Evolutionary conservation across 176 grass and related monocot genomes (phyloP), one percentile per base, ranked within the genome.

Genomic region (Metroxylon sagu): DNA sequence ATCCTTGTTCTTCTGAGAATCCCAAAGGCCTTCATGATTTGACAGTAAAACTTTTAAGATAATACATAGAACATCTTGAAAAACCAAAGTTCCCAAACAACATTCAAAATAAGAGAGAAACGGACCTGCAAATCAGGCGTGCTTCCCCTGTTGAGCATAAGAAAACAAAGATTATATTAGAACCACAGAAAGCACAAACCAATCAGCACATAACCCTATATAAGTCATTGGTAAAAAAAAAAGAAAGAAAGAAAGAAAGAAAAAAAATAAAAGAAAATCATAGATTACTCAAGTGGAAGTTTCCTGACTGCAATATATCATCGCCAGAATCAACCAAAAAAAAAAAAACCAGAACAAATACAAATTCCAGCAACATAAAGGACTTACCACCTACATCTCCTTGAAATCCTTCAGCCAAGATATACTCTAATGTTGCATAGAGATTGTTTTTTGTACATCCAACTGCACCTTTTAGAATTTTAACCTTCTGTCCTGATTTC

Each of bases 301-400:
- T 8, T 43, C 35, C 8, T 43, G 5, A 14, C 12, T 43, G 35
- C 35, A 43, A 43, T 43, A 43, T 1, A 43, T 6, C 35, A 43
- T 43, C 7, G 8, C 35, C 35, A 43, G 10, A 43, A 43, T 14
- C 35, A 43, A 12, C 35, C 8, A 12, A 43, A 43, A 43, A 12
- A 43, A 43, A 3, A 10, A 23, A 23, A 23, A 23, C 21, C 21
- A 23, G 21, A 23, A 23, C 0, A 23, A 23, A 43, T 0, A 43
- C 35, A 12, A 2, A 43, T 12, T 2, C 8, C 35, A 12, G 35
- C 10, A 43, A 43, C 35, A 43, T 10, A 43, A 43, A 43, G 35
- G 1, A 65, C 70, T 83, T 31, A 83, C 80, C 69, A 69, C 80
- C 76, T 53, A 68, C 58, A 73, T 83, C 80, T 59, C 67, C 80